Percentiles rank a stretch among this genome's conserved stretches.
Conservation (phyloP, 2,329 filamentous ascomycete genomes). For the Chaetothyriales sp. region DNA sequence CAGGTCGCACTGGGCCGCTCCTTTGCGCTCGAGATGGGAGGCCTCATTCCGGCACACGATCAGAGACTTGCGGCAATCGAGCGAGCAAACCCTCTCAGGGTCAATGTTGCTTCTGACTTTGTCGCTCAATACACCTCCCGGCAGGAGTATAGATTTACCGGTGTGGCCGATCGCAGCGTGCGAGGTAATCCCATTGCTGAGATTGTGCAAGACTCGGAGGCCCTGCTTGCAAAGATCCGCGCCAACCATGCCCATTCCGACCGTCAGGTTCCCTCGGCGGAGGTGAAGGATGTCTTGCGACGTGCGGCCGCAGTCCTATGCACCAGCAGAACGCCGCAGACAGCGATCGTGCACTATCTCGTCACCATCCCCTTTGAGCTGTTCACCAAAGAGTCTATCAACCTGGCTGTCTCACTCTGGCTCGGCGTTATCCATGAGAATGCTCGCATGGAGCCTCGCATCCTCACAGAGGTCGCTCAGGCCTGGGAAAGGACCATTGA, state of each 20-base stretch:
- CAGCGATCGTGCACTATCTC: constrained; percentile 67
- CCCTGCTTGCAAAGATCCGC: constrained; percentile 57
- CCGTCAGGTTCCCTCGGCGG: constrained; percentile 53
- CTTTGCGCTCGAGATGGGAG: constrained; percentile 85
- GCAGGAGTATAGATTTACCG: constrained; percentile 84
- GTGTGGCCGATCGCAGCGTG: constrained; percentile 47
- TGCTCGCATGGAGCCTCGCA: constrained; percentile 67
- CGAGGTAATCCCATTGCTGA: constrained; percentile 19
- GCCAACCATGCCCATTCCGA: constrained; percentile 48
- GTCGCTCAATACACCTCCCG: constrained; percentile 93
- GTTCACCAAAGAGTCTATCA: constrained; percentile 90
- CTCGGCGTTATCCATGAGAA: constrained; percentile 95
- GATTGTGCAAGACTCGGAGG: constrained; percentile 30
- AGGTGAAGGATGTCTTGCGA: constrained; percentile 67
- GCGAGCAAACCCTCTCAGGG: constrained; percentile 47
- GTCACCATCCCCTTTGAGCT: constrained; percentile 85
- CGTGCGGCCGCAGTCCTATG: constrained; percentile 78
- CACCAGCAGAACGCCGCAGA: constrained; percentile 57
- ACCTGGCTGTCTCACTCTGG: constrained; percentile 90
- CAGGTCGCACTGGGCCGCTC: constrained; percentile 86
- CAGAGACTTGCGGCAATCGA: constrained; percentile 74
- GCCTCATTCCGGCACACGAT: constrained; percentile 69
- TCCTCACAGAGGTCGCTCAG: constrained; percentile 73
- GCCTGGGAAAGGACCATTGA: constrained; percentile 80
- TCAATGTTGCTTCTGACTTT: constrained; percentile 91